Evolutionary conservation across 2,329 filamentous ascomycete species (phyloP), one percentile per base, ranked within the genome.

Genomic region (Penicillium sp.): DNA sequence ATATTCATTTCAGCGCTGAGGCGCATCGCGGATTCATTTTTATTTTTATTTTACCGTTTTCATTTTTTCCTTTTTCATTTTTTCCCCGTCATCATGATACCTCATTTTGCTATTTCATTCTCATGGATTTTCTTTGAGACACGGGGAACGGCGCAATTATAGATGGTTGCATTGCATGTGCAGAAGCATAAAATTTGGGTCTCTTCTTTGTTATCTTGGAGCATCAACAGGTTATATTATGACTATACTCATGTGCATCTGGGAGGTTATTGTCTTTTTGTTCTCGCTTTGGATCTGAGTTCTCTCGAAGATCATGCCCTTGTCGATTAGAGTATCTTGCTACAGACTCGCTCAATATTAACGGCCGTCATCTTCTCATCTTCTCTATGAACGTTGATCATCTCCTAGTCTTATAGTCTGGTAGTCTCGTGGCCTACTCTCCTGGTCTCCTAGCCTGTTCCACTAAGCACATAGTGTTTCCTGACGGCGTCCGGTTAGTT

Each of bases 81-180:
- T 35, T 50, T n/a, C n/a, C 48, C 26, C 54, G 53, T 59, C 56
- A 47, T 56, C 57, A 64, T 57, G 60, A 66, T 67, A 67, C 58
- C 60, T 61, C 44, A 59, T 53, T 59, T 52, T 53, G 45, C 26
- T 60, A 53, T 58, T 57, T 50, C 57, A 46, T 46, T 44, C 42
- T 62, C 48, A 50, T 52, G 35, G 40, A 50, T 58, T 52, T 57
- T 40, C 54, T 55, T 29, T 46, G 63, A 67, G 59, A 63, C 47
- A n/a, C 56, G 49, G 68, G 61, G 50, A 50, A 58, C 57, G 70
- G 70, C 69, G 70, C 69, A 70, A 63, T 63, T 68, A 72, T 72
- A 72, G 69, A 72, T 66, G 66, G 66, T 68, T 70, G 69, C 68
- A 72, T 72, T 69, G 64, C 64, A 62, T 64, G 59, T 56, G 53